Base-by-base conservation (phyloP, 2,329 filamentous ascomycete species). In the Pleurostoma richardsiae region DNA sequence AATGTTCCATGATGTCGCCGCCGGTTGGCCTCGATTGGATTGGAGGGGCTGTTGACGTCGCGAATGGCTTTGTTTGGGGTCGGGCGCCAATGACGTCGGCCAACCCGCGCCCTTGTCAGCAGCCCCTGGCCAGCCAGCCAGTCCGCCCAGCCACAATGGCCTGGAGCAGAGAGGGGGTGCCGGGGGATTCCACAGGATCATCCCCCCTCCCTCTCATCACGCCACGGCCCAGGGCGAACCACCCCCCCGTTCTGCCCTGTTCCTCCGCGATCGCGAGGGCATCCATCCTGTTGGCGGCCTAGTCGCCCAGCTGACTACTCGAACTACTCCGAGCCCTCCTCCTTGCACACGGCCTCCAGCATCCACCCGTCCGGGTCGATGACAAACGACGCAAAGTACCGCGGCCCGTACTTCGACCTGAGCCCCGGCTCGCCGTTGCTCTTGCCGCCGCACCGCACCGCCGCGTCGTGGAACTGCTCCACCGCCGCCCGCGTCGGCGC, bases 361-460 rank as follows among this genome's bases (percentile, higher is more conserved):
- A 52, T 50, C 55, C 59, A 63, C 1, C 64, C 63, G 53, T 65
- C 62, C 3, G 56, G 56, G 51, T 63, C 63, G 3, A 61, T 51
- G 4, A 66, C 55, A 53, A 61, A 67, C 5, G 63, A 61, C 10
- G 62, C 63, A 50, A 60, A 66, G 29, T 65, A 66, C 4, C 44
- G 30, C n/a, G 44, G 46, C n/a, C 64, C 62, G 45, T 63, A 66
- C 6, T 57, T 50, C 45, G 53, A 41, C 41, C 64, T 56, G 40
- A 65, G 36, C 0, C 63, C 63, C 1, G 62, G 62, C 42, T 52
- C 40, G 4, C 64, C 64, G 33, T 62, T 57, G 41, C 57, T 51
- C 8, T 27, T 49, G 2, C 63, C 64, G 4, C 62, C 64, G 38
- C 53, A 53, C 36, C 36, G 44, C 5, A 65, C 41, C 0, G 57